Evolutionary conservation across 2,329 filamentous ascomycete genomes (phyloP).

Genomic region (Myriosclerotinia duriaeana): DNA sequence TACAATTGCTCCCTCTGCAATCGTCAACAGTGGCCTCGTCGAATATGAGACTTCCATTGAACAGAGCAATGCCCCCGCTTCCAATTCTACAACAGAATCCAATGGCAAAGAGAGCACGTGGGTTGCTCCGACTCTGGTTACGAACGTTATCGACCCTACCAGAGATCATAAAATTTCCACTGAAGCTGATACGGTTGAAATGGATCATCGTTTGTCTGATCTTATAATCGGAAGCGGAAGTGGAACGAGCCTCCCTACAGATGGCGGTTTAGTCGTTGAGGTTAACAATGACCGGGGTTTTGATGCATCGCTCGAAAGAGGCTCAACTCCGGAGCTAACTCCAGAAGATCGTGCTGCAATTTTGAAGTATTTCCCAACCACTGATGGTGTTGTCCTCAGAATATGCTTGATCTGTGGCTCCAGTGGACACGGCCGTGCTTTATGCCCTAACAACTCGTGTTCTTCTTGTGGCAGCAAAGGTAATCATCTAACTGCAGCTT

Average conservation of each 20-base stretch:
- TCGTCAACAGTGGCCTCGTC: neutral
- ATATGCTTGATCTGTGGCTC: conserved; percentile 54
- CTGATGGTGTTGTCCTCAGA: conserved; percentile 34
- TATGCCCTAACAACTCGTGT: conserved; percentile 51
- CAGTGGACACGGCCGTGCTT: conserved; percentile 47
- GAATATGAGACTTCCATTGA: neutral
- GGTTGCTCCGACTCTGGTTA: neutral
- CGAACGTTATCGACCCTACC: neutral
- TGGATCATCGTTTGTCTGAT: neutral
- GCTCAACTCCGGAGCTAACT: neutral
- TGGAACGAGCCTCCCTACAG: neutral
- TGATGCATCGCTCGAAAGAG: neutral
- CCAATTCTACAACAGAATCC: neutral
- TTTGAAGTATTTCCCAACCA: conserved; percentile 49
- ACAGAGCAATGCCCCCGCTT: neutral
- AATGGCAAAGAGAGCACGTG: neutral
- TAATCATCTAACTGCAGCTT: conserved; percentile 51
- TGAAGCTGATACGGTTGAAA: neutral
- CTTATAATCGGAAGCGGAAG: neutral
- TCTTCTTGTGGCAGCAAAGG: conserved; percentile 48
- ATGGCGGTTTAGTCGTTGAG: neutral
- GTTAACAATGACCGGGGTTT: neutral
- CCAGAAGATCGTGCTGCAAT: conserved; percentile 12
- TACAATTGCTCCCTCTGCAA: neutral
- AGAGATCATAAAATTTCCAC: neutral